These are phyloP conservation scores for Globisporangium barbulae DNA, from an alignment of 352 stramenopile genomes.

Conservation along the genomic window DNA sequence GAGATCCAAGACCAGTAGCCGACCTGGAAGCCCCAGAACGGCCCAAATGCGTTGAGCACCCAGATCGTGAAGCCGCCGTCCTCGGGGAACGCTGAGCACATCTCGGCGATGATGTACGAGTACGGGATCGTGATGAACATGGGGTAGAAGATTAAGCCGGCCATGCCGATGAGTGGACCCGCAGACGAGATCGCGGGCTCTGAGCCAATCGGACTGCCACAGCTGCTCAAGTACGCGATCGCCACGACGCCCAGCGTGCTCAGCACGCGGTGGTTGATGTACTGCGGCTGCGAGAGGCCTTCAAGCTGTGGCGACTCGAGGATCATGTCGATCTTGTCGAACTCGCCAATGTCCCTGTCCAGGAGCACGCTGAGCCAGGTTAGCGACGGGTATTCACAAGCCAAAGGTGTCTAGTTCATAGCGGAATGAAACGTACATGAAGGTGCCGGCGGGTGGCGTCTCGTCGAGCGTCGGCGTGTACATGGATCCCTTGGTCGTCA, in stretches of 20 bases:
- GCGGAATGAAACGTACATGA: conserved; percentile 13
- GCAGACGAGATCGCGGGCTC: conserved; percentile 50
- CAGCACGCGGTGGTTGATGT: conserved; percentile 22
- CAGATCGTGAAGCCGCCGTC: conserved; percentile 72
- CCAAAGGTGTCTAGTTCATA: neutral
- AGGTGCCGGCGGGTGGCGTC: conserved; percentile 8
- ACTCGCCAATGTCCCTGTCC: conserved; percentile 18
- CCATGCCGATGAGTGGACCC: conserved; percentile 52
- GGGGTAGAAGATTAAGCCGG: conserved; percentile 54
- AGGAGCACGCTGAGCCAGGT: conserved; percentile 1
- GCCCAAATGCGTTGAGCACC: conserved; percentile 63
- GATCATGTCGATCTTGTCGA: conserved; percentile 26
- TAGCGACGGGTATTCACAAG: neutral
- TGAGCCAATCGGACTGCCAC: conserved; percentile 46
- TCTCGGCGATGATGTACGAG: conserved; percentile 54
- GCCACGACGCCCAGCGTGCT: conserved; percentile 33
- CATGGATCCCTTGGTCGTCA: neutral
- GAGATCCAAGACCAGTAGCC: conserved; percentile 84
- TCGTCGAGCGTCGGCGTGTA: conserved; percentile 14
- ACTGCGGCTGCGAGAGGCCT: neutral
- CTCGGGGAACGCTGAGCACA: conserved; percentile 70
- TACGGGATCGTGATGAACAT: conserved; percentile 62
- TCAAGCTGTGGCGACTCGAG: conserved; percentile 15
- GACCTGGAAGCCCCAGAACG: conserved; percentile 78
- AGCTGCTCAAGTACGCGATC: conserved; percentile 52